phyloP scores from a whole-genome alignment of 139 green algal genomes.

The Pseudopediastrum boryanum region DNA sequence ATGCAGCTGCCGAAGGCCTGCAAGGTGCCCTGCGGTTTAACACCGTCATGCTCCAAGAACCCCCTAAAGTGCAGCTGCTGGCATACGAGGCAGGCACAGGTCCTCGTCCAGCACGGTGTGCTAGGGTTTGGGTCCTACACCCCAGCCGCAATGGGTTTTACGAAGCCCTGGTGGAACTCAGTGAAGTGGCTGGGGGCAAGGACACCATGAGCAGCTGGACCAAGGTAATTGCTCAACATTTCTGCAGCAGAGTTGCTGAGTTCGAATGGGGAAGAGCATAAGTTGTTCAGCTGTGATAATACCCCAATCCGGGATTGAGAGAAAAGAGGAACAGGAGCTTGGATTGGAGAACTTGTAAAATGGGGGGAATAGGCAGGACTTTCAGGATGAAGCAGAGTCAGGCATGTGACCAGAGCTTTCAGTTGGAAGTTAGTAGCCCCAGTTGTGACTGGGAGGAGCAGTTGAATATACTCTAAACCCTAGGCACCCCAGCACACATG shows the following conservation, averaged over 20 bases:
- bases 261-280: too few relatives aligned
- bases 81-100: constrained; percentile 40
- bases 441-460: too few relatives aligned
- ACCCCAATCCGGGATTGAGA: too few relatives aligned
- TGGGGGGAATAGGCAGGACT: too few relatives aligned
- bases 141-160: constrained; percentile 34
- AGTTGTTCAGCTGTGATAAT: too few relatives aligned
- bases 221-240: constrained; percentile 35
- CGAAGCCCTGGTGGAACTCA: constrained; percentile 58
- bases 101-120: constrained; percentile 34
- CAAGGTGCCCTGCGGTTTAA: constrained; percentile 44
- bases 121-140: constrained; percentile 48
- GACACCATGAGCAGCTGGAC: constrained; percentile 48
- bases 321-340: too few relatives aligned
- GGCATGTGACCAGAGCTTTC: too few relatives aligned
- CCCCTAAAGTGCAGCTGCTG: constrained; percentile 47
- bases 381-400: too few relatives aligned
- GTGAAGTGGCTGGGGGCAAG: not conserved
- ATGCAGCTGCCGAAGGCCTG: constrained; percentile 14
- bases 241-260: not conserved
- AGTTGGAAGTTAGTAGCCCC: too few relatives aligned
- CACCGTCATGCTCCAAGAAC: constrained; percentile 46
- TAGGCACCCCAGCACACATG: too few relatives aligned
- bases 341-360: too few relatives aligned
- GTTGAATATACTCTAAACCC: too few relatives aligned